A percentile compares a stretch with the other conserved stretches of the same genome.
These are phyloP conservation scores for Lophiostoma macrostomum DNA, from an alignment of 495 filamentous ascomycete genomes.

Conservation along the genomic window DNA sequence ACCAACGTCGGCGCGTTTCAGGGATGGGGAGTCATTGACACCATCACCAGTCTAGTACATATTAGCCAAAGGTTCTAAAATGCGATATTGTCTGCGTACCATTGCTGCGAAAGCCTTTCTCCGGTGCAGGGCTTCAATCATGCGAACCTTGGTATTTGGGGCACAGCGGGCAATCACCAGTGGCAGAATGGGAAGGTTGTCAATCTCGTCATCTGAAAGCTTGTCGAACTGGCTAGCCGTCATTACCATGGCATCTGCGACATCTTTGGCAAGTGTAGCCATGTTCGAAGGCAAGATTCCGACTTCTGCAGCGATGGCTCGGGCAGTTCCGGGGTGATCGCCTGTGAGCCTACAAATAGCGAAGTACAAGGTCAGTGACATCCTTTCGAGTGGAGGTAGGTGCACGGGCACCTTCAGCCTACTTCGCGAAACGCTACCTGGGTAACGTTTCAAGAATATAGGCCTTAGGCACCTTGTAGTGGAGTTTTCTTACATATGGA, in stretches of 20 bases:
- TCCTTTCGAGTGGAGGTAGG: too few relatives aligned
- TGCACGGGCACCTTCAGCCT: too few relatives aligned
- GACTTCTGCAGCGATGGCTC: slow-evolving; percentile 57
- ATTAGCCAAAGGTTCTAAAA: background rate
- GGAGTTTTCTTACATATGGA: too few relatives aligned
- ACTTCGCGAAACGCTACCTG: too few relatives aligned
- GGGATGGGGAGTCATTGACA: slow-evolving; percentile 79
- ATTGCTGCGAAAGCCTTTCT: slow-evolving; percentile 67
- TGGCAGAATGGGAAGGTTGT: slow-evolving; percentile 61
- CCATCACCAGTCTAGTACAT: slow-evolving; percentile 68
- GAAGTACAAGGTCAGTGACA: too few relatives aligned
- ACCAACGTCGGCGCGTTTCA: slow-evolving; percentile 79
- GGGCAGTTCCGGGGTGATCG: slow-evolving; percentile 61
- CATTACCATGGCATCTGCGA: slow-evolving; percentile 55
- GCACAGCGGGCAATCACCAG: slow-evolving; percentile 69
- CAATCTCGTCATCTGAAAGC: slow-evolving; percentile 57
- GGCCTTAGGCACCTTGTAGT: too few relatives aligned
- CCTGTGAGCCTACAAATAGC: too few relatives aligned
- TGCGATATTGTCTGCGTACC: slow-evolving; percentile 24
- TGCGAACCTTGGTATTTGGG: slow-evolving; percentile 71
- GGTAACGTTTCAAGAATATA: too few relatives aligned
- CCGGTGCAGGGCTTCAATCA: slow-evolving; percentile 72
- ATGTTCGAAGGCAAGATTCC: slow-evolving; percentile 42
- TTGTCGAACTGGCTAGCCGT: slow-evolving; percentile 68
- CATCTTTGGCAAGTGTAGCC: slow-evolving; percentile 34